Percentiles rank a stretch among this genome's conserved stretches.
Conservation (phyloP, 2,329 filamentous ascomycete genomes). For the Sclerotinia sclerotiorum region DNA sequence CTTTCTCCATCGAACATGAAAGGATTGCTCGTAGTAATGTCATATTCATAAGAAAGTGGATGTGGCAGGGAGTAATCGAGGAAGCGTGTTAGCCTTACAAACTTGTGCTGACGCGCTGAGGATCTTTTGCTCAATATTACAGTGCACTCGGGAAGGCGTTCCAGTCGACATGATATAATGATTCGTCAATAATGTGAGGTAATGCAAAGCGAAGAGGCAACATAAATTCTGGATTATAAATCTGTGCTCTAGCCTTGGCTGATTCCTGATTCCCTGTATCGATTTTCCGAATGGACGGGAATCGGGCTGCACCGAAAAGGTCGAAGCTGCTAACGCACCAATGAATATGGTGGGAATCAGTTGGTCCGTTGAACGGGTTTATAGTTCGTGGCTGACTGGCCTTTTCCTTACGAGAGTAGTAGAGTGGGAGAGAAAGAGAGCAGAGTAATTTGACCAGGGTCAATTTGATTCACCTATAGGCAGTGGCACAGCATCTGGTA, state of each 20-base stretch:
- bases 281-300: conserved; percentile 17
- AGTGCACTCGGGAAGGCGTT: conserved; percentile 9
- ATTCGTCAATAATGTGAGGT: conserved; percentile 6
- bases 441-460: background rate
- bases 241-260: conserved; percentile 10
- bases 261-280: conserved; percentile 6
- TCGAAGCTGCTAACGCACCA: conserved; percentile 14
- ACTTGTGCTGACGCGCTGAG: conserved; percentile 21
- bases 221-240: conserved; percentile 3
- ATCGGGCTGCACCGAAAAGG: conserved; percentile 14
- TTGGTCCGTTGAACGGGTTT: conserved; percentile 9
- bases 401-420: background rate
- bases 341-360: conserved; percentile 2
- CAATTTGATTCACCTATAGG: conserved; percentile 4
- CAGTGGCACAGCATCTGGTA: conserved; percentile 15
- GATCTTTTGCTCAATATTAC: conserved; percentile 18
- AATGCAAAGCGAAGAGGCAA: background rate
- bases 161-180: conserved; percentile 3
- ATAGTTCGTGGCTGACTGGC: conserved; percentile 14
- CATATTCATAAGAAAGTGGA: conserved; percentile 17
- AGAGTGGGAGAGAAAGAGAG: background rate
- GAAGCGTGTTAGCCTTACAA: conserved; percentile 22
- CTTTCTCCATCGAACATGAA: conserved; percentile 11
- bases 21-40: conserved; percentile 17
- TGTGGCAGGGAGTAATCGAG: conserved; percentile 7